Evolutionary conservation across 768 basidiomycete species (phyloP).

Genomic region (Lentinula sp.): DNA sequence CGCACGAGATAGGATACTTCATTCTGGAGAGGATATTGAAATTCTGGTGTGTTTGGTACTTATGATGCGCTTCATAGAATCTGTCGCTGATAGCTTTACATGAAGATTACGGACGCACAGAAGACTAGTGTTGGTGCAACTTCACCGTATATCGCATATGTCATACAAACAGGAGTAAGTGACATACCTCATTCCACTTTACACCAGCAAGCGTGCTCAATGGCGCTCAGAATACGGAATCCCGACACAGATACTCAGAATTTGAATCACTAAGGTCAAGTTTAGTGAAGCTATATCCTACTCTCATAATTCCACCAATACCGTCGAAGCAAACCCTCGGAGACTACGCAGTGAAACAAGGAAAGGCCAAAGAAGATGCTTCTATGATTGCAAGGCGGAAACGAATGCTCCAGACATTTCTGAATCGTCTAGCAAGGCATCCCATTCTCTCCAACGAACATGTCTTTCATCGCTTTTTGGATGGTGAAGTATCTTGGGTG

Average conservation of each 20-base stretch:
- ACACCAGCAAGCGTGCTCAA: slow-evolving; percentile 8
- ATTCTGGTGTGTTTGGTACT: slow-evolving; percentile 50
- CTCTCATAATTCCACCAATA: slow-evolving; percentile 94
- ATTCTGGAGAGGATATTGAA: slow-evolving; percentile 78
- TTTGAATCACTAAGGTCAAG: slow-evolving; percentile 88
- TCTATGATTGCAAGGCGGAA: slow-evolving; percentile 88
- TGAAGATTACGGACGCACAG: slow-evolving; percentile 87
- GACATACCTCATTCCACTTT: slow-evolving; percentile 3
- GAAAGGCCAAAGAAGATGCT: slow-evolving; percentile 93
- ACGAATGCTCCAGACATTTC: slow-evolving; percentile 92
- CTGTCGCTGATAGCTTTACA: neutral
- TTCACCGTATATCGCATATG: slow-evolving; percentile 91
- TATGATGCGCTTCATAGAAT: neutral
- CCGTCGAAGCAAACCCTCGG: slow-evolving; percentile 94
- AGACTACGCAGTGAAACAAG: slow-evolving; percentile 96
- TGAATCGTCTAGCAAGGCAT: slow-evolving; percentile 85
- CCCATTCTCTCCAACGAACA: slow-evolving; percentile 96
- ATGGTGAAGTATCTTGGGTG: slow-evolving; percentile 96
- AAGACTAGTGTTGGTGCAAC: slow-evolving; percentile 89
- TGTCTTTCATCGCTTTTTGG: slow-evolving; percentile 92
- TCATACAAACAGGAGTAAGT: slow-evolving; percentile 82
- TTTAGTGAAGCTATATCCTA: slow-evolving; percentile 87
- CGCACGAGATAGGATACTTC: slow-evolving; percentile 65
- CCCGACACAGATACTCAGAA: slow-evolving; percentile 92
- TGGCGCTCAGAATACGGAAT: slow-evolving; percentile 59